phyloP scores from a whole-genome alignment of 768 basidiomycete genomes.

The Aureoboletus auriporus region DNA sequence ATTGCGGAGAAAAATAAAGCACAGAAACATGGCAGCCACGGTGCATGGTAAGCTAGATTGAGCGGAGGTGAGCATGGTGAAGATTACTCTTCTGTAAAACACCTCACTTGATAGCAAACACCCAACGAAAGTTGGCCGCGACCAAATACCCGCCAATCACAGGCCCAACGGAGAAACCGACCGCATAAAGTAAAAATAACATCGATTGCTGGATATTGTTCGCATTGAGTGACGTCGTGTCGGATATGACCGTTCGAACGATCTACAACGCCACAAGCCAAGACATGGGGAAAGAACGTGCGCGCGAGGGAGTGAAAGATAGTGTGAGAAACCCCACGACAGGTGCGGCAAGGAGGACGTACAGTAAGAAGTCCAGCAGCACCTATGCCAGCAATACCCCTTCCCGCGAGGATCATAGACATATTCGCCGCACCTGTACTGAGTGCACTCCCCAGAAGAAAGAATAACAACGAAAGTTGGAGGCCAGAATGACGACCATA shows the following conservation, averaged over 20 bases:
- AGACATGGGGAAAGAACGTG: no score
- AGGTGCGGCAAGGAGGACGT: not conserved
- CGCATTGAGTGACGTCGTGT: constrained; percentile 38
- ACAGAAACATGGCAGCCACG: constrained; percentile 34
- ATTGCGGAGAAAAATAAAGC: constrained; percentile 39
- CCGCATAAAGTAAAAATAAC: constrained; percentile 40
- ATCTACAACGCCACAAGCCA: constrained; percentile 19
- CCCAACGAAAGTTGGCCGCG: constrained; percentile 44
- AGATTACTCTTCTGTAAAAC: not conserved
- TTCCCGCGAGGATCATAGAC: constrained; percentile 41
- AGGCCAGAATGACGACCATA: constrained; percentile 47
- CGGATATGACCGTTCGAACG: constrained; percentile 41
- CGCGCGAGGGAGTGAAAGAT: not conserved
- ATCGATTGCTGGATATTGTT: constrained; percentile 41
- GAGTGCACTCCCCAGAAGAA: constrained; percentile 43
- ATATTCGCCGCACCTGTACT: constrained; percentile 46
- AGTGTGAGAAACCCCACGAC: not conserved
- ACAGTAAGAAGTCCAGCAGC: constrained; percentile 41
- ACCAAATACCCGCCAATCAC: constrained; percentile 40
- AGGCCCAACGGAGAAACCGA: constrained; percentile 44
- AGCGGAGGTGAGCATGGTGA: not conserved
- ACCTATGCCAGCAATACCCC: constrained; percentile 49
- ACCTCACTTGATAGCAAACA: constrained; percentile 52
- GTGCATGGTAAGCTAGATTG: constrained; percentile 37
- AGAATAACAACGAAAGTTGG: constrained; percentile 42